Base-by-base conservation (phyloP, 495 filamentous ascomycete species). In the Aspergillus carlsbadensis region DNA sequence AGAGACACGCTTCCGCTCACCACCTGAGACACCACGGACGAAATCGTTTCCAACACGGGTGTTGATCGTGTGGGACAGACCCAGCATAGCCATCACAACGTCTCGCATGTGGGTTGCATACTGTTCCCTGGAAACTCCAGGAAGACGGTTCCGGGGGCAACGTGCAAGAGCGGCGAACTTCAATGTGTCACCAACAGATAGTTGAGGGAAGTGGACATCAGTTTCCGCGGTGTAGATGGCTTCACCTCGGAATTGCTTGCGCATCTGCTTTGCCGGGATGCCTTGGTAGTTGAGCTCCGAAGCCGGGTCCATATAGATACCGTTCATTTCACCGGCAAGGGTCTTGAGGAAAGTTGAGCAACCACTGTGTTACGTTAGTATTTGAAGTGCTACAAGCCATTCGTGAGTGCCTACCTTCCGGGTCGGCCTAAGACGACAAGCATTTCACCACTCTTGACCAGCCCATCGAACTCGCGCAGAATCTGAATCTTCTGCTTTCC, bases 21-120 rank as follows among this genome's bases (percentile, higher is more conserved):
- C 92, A 59, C 92, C 92, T 26, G 84, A 88, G 21, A 96, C 83
- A 67, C 92, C 92, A 29, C 92, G 89, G 43, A 94, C 78, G 61
- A 89, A 90, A 13, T 91, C 88, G 70, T 93, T 91, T 42, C 91
- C 91, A 76, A 78, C 75, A 42, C 58, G 60, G 21, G 75, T 76
- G 60, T 78, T 76, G 45, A 87, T 85, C 8, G 79, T 78, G 42
- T 87, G 76, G 6, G 83, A 73, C 0, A 81, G 77, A 45, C 83
- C 85, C 5, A 84, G 61, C 24, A 83, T 86, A 5, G 87, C 85
- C 54, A 84, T 86, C 6, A 90, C 83, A 49, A 87, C 87, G 31
- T 77, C 69, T 31, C 74, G 67, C 74, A 81, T 80, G 60, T 84
- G 70, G 41, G 73, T 52, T 22, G 81, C 70, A 65, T 80, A 77